phyloP scores from a whole-genome alignment of 2,329 filamentous ascomycete species.

The Rhytidhysteron rufulum region DNA sequence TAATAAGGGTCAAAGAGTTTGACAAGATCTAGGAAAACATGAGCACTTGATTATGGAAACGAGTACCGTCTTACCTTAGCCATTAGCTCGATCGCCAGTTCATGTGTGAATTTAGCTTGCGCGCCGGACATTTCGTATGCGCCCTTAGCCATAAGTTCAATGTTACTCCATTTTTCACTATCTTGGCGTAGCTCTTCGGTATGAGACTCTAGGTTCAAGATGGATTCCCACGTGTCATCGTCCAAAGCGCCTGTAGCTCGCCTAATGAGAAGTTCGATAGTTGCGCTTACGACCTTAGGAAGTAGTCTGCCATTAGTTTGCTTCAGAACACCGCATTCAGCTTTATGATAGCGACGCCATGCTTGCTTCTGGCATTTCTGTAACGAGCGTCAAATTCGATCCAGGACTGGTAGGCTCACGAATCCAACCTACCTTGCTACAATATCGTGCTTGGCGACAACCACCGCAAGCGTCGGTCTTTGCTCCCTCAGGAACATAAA shows the following conservation, averaged over 20 bases:
- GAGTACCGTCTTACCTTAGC: slow-evolving; percentile 38
- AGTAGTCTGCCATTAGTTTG: slow-evolving; percentile 41
- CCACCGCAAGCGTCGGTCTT: slow-evolving; percentile 54
- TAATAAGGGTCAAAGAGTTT: slow-evolving; percentile 57
- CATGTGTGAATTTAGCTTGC: slow-evolving; percentile 35
- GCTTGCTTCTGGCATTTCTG: slow-evolving; percentile 57
- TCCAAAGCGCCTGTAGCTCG: slow-evolving; percentile 35
- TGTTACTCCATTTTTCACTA: slow-evolving; percentile 39
- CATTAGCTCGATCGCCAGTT: slow-evolving; percentile 43
- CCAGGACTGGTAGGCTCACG: background rate
- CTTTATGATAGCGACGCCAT: slow-evolving; percentile 58
- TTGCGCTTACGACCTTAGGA: slow-evolving; percentile 54
- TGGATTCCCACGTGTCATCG: slow-evolving; percentile 39
- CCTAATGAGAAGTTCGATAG: slow-evolving; percentile 51
- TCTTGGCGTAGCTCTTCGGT: slow-evolving; percentile 44
- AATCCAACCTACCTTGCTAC: slow-evolving; percentile 49
- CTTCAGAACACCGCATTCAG: slow-evolving; percentile 55
- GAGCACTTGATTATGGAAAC: background rate
- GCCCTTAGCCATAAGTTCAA: slow-evolving; percentile 52
- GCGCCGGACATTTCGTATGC: slow-evolving; percentile 51
- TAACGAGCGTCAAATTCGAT: background rate
- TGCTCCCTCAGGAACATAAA: slow-evolving; percentile 28
- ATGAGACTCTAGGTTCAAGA: slow-evolving; percentile 47
- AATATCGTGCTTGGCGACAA: slow-evolving; percentile 58
- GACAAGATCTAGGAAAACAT: slow-evolving; percentile 45